Evolutionary conservation across 345 rosid genomes (phyloP).

Genomic region (Microthlaspi erraticum): DNA sequence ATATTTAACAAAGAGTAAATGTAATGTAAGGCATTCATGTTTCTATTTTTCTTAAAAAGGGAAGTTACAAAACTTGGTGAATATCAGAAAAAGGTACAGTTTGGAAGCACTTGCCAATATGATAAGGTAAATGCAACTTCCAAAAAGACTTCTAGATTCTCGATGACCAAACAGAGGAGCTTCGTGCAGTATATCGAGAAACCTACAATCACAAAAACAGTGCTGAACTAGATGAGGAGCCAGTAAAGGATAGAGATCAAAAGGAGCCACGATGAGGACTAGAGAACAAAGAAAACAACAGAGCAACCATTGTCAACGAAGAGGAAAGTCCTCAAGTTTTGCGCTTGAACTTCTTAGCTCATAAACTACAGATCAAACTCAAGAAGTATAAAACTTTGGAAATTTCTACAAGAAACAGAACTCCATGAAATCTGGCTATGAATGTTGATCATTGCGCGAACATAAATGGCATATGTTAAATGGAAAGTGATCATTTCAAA

Average conservation of each 20-base stretch:
- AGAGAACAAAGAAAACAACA: background rate
- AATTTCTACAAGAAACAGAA: background rate
- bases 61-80: background rate
- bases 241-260: background rate
- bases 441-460: background rate
- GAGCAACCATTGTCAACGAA: background rate
- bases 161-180: slow-evolving; percentile 92
- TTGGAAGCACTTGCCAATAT: slow-evolving; percentile 62
- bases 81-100: background rate
- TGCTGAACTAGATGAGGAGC: slow-evolving; percentile 11
- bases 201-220: slow-evolving; percentile 52
- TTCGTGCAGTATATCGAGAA: slow-evolving; percentile 92
- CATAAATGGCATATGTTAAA: background rate
- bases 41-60: background rate
- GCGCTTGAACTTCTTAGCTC: background rate
- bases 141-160: slow-evolving; percentile 73
- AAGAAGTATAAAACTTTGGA: background rate
- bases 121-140: slow-evolving; percentile 69
- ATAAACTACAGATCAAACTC: background rate
- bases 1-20: slow-evolving; percentile 35
- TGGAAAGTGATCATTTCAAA: background rate
- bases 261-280: background rate
- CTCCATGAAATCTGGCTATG: background rate
- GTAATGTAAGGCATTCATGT: slow-evolving; percentile 22
- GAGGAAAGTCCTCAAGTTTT: too few relatives aligned